These are phyloP conservation scores for Rhynchospora breviuscula DNA, from an alignment of 176 grass and related monocot genomes.

Conservation along the genomic window DNA sequence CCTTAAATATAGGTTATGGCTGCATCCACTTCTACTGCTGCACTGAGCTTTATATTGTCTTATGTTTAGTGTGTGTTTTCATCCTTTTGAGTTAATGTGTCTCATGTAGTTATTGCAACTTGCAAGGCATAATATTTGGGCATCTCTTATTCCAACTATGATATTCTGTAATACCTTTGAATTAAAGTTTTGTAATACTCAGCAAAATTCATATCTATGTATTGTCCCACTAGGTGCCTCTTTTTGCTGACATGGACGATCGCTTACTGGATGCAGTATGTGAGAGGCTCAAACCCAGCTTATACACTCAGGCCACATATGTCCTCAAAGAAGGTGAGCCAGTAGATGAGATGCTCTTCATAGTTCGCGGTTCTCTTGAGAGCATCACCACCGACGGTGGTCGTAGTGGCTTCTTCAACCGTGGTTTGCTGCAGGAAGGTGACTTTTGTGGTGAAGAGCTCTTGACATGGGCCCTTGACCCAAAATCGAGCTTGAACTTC, in stretches of 20 bases:
- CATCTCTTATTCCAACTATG: background rate
- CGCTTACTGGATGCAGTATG: slow-evolving; percentile 83
- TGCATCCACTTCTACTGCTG: background rate
- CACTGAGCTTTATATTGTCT: background rate
- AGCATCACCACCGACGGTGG: slow-evolving; percentile 86
- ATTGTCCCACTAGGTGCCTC: slow-evolving; percentile 50
- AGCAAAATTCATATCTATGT: background rate
- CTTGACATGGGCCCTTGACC: slow-evolving; percentile 91
- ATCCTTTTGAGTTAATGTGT: background rate
- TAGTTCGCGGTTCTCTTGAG: slow-evolving; percentile 76
- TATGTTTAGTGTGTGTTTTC: background rate
- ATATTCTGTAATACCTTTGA: background rate
- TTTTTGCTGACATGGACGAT: slow-evolving; percentile 90
- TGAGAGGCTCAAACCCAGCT: slow-evolving; percentile 64
- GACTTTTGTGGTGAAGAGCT: slow-evolving; percentile 84
- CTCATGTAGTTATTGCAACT: background rate
- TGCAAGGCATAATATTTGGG: background rate
- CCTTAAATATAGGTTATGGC: background rate
- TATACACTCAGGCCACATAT: slow-evolving; percentile 60
- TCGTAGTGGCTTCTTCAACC: slow-evolving; percentile 87
- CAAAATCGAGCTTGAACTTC: slow-evolving; percentile 69
- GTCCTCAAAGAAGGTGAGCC: slow-evolving; percentile 96
- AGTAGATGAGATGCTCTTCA: slow-evolving; percentile 95
- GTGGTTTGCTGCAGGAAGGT: slow-evolving; percentile 61
- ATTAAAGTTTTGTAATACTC: background rate